A percentile compares a stretch with the other conserved stretches of the same genome.
Conservation (phyloP, 345 rosid genomes). For the Passiflora organensis region DNA sequence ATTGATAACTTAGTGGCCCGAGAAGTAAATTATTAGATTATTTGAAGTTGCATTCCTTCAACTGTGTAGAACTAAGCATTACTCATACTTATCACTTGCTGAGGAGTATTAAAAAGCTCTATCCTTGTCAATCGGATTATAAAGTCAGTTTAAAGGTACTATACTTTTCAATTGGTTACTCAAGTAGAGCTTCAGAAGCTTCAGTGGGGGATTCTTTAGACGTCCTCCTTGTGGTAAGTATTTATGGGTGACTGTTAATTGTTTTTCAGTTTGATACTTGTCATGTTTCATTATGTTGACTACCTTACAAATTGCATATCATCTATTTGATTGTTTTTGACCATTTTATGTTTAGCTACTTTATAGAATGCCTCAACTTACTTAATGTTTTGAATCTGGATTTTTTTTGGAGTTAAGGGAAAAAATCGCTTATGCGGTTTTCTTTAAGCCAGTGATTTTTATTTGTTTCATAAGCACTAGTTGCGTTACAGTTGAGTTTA, state of each 20-base stretch:
- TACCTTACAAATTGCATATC: not conserved
- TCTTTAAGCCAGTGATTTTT: too few relatives aligned
- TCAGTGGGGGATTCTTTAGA: slow-evolving; percentile 33
- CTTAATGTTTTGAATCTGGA: too few relatives aligned
- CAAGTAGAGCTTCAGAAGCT: slow-evolving; percentile 45
- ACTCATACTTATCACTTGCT: slow-evolving; percentile 20
- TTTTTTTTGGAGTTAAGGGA: too few relatives aligned
- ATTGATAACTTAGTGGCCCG: slow-evolving; percentile 21
- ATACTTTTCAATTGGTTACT: slow-evolving; percentile 38
- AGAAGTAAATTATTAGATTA: slow-evolving; percentile 21
- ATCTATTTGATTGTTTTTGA: not conserved
- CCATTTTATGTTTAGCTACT: not conserved
- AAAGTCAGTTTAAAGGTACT: slow-evolving; percentile 33
- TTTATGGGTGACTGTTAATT: slow-evolving; percentile 17
- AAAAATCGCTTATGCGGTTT: too few relatives aligned
- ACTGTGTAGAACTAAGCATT: slow-evolving; percentile 23
- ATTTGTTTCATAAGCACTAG: too few relatives aligned
- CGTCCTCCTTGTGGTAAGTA: slow-evolving; percentile 43
- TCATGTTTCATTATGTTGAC: not conserved
- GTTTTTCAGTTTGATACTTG: slow-evolving; percentile 1
- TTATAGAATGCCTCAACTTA: too few relatives aligned
- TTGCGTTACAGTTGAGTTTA: too few relatives aligned
- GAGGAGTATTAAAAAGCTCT: slow-evolving; percentile 34
- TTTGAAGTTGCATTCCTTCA: slow-evolving; percentile 26
- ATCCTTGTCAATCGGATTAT: slow-evolving; percentile 24